Percentiles rank a stretch among this genome's conserved stretches.
Conservation (phyloP, 1,284 basidiomycete species). For the Schizopora paradoxa region DNA sequence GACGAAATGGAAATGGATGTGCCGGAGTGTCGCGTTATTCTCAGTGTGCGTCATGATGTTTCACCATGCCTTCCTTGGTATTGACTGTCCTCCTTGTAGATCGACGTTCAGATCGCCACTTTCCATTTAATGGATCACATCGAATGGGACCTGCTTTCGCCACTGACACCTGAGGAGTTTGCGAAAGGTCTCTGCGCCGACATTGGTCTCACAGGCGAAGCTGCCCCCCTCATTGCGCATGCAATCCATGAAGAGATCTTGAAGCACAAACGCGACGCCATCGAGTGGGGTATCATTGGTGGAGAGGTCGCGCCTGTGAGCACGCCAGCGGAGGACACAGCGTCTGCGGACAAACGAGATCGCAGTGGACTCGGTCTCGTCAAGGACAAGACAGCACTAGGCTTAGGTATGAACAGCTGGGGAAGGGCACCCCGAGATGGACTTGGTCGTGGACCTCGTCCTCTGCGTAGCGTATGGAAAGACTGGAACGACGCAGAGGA, state of each 20-base stretch:
- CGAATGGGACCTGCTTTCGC: conserved; percentile 96
- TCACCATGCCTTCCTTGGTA: conserved; percentile 2
- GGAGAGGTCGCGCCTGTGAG: conserved; percentile 41
- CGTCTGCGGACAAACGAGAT: conserved; percentile 32
- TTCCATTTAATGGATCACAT: conserved; percentile 91
- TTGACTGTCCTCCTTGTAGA: conserved; percentile 42
- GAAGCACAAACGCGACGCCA: conserved; percentile 90
- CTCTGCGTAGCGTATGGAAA: conserved; percentile 86
- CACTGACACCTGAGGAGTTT: conserved; percentile 87
- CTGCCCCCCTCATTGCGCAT: conserved; percentile 83
- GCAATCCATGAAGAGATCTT: conserved; percentile 93
- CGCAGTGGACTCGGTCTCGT: conserved; percentile 47
- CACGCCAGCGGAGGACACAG: conserved; percentile 24
- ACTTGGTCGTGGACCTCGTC: conserved; percentile 61
- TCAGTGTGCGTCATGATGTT: conserved; percentile 61
- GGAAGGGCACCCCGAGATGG: conserved; percentile 65
- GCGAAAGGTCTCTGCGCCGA: conserved; percentile 79
- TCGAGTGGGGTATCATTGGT: conserved; percentile 87
- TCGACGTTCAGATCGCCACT: conserved; percentile 95
- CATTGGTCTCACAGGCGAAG: conserved; percentile 85
- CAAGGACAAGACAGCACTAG: conserved; percentile 76
- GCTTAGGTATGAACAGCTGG: conserved; percentile 47
- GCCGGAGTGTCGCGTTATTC: conserved; percentile 83
- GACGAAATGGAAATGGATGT: conserved; percentile 46
- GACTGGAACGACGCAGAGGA: conserved; percentile 93